Base-by-base conservation (phyloP, 805 yeast species). In the Candida ortonii region DNA sequence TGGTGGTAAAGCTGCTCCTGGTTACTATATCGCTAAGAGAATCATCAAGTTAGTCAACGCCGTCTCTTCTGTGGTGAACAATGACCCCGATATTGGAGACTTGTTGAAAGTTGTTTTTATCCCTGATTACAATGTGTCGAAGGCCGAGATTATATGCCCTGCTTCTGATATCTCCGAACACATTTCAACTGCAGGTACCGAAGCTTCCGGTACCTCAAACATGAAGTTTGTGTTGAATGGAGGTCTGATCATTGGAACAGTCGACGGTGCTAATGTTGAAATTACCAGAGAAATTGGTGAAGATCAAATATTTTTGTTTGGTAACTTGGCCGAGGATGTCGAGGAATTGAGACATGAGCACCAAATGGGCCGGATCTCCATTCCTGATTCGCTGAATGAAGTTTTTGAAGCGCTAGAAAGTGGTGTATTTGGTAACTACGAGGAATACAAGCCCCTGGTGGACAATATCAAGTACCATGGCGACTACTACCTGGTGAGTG, bases 1-100 rank as follows among this genome's bases (percentile, higher is more conserved):
- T 61, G 97, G 97, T 47, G 97, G 97, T 57, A 88, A 89, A 64
- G 84, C 94, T 40, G 97, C 97, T 8, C 97, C 97, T n/a, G 97
- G 97, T 46, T 88, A 88, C 61, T 88, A 85, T 66, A 85, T 88
- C 78, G 97, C 97, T 40, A 88, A 88, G 64, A 75, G 84, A 39
- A 84, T 88, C 53, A 89, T 88, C 57, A 86, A 87, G 61, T 71
- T 88, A 60, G 75, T 88, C 55, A 88, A 84, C 59, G 64, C 84
- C 34, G 96, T 87, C 23, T 80, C 84, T 20, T 79, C 76, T 5
- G 90, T 86, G 31, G 78, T 88, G 44, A 88, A 88, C 63, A 71
- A 71, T 41, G 97, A 88, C 57, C 62, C 71, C 1, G 89, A 81
- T 18, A 71, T 86, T 53, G 84, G 73, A 22, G 83, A 81, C 49